Conservation (phyloP, 352 stramenopile genomes). For the Globisporangium paddicum region DNA sequence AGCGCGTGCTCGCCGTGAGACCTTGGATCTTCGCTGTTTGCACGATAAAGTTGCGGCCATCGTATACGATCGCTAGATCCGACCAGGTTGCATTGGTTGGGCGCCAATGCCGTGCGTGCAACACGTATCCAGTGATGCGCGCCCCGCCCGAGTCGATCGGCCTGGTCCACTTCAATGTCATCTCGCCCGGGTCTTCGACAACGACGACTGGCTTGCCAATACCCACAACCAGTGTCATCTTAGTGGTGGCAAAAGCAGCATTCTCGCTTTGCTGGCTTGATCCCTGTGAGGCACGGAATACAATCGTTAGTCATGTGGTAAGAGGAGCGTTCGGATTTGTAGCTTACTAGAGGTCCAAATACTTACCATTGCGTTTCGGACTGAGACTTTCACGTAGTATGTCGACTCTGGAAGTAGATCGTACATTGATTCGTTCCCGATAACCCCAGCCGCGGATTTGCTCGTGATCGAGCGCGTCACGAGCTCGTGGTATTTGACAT, state of each 20-base stretch:
- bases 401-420: conserved; percentile 25
- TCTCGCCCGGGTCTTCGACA: conserved; percentile 38
- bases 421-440: conserved; percentile 26
- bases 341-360: neutral
- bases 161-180: conserved; percentile 33
- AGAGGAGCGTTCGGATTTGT: neutral
- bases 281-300: conserved; percentile 21
- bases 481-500: conserved; percentile 16
- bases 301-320: neutral
- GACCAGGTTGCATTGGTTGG: conserved; percentile 29
- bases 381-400: conserved; percentile 27
- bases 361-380: conserved; percentile 17
- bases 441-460: conserved; percentile 4
- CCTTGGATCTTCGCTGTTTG: conserved; percentile 22
- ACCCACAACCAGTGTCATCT: conserved; percentile 20
- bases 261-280: conserved; percentile 22
- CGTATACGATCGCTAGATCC: conserved; percentile 25
- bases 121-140: conserved; percentile 37
- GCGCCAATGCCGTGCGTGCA: conserved; percentile 21
- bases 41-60: conserved; percentile 20
- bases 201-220: conserved; percentile 22
- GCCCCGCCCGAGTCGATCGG: conserved; percentile 41
- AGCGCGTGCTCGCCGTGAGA: conserved; percentile 33
- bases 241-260: conserved; percentile 25
- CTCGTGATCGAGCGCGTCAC: conserved; percentile 1